phyloP scores from a whole-genome alignment of 768 basidiomycete species.

The Suillus discolor region DNA sequence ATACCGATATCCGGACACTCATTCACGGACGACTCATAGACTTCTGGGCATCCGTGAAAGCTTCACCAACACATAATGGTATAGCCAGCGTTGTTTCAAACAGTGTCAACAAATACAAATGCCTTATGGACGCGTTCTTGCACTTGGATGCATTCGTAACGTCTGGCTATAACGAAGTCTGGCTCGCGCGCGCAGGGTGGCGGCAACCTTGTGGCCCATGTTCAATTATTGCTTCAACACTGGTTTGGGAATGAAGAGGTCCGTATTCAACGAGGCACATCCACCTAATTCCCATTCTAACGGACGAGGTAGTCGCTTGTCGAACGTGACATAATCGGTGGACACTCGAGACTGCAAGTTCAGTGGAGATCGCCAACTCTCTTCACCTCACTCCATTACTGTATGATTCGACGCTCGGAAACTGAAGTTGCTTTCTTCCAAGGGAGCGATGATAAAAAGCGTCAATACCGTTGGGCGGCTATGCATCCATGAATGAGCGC shows the following conservation, averaged over 20 bases:
- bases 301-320: neutral
- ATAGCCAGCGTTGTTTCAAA: slow-evolving; percentile 27
- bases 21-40: neutral
- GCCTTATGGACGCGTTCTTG: neutral
- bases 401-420: no score
- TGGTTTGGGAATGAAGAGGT: slow-evolving; percentile 25
- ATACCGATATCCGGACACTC: neutral
- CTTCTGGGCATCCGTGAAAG: no score
- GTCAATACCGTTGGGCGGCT: neutral
- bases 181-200: slow-evolving; percentile 43
- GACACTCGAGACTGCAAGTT: neutral
- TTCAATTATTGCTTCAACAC: no score
- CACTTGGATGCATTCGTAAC: neutral
- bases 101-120: neutral
- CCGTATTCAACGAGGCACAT: slow-evolving; percentile 28
- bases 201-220: slow-evolving; percentile 38
- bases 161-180: neutral
- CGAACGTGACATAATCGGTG: neutral
- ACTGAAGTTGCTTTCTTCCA: no score
- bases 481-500: neutral
- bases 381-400: no score
- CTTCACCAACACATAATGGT: neutral
- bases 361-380: neutral
- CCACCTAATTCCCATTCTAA: neutral
- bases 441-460: no score